phyloP scores from a whole-genome alignment of 305 asterid species.

The Fraxinus greggii region DNA sequence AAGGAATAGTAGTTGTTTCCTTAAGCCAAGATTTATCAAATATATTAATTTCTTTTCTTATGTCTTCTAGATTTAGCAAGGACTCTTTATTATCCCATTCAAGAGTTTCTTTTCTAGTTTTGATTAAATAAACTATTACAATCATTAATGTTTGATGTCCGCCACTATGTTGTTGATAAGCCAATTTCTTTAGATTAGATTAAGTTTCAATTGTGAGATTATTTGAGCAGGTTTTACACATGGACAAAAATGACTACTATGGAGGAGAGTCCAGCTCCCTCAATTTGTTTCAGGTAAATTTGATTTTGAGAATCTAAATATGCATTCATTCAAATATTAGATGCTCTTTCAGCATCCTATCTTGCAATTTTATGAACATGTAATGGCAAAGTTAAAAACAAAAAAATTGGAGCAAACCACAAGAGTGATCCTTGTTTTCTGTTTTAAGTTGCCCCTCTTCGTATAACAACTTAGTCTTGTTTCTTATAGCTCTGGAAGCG shows the following conservation, averaged over 20 bases:
- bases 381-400: not conserved
- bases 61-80: not conserved
- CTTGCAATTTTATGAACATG: not conserved
- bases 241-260: constrained; percentile 89
- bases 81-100: not conserved
- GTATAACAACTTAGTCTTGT: constrained; percentile 5
- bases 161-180: not conserved
- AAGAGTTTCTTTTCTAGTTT: not conserved
- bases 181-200: not conserved
- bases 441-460: not conserved
- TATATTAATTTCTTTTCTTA: not conserved
- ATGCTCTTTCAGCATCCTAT: not conserved
- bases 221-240: constrained; percentile 53
- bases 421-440: not conserved
- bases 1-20: not conserved
- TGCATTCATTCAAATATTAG: not conserved
- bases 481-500: constrained; percentile 78
- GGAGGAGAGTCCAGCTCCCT: constrained; percentile 90
- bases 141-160: not conserved
- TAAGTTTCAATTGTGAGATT: not conserved
- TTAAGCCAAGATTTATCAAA: not conserved
- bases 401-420: not conserved
- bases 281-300: constrained; percentile 64
- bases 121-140: not conserved
- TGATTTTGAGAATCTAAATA: not conserved